These are phyloP conservation scores for Cyclaneusma minus DNA, from an alignment of 2,329 filamentous ascomycete species.

Conservation along the genomic window DNA sequence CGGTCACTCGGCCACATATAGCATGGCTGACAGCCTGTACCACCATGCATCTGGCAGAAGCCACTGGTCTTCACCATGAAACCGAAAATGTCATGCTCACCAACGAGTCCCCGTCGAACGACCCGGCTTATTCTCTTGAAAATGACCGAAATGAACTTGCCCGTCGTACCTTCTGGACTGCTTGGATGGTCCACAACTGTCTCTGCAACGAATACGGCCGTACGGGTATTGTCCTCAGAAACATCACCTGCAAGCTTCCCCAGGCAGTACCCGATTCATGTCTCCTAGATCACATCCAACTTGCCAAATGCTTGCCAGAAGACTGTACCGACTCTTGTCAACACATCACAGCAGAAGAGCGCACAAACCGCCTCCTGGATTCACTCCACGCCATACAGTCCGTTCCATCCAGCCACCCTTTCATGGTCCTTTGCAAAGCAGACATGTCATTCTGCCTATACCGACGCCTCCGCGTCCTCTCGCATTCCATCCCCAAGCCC, in stretches of 20 bases:
- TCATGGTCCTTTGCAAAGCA: conserved; percentile 16
- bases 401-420: conserved; percentile 13
- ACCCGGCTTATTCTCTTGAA: conserved; percentile 1
- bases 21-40: conserved; percentile 14
- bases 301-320: conserved; percentile 5
- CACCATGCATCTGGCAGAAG: conserved; percentile 14
- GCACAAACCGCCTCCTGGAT: conserved; percentile 3
- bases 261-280: conserved; percentile 1
- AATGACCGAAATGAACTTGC: conserved; percentile 9
- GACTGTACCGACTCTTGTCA: too few relatives aligned
- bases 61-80: conserved; percentile 14
- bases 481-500: conserved; percentile 20
- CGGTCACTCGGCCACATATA: conserved; percentile 12
- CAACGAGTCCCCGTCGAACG: too few relatives aligned
- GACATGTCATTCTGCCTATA: conserved; percentile 21
- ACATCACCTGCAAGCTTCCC: conserved; percentile 8
- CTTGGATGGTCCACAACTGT: conserved; percentile 16
- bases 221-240: conserved; percentile 13
- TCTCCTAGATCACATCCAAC: conserved; percentile 1
- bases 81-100: conserved; percentile 14
- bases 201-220: conserved; percentile 20
- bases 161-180: conserved; percentile 15
- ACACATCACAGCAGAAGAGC: not conserved
- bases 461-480: conserved; percentile 23
- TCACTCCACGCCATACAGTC: conserved; percentile 3